Conservation (phyloP, 2,329 filamentous ascomycete genomes). For the Scedosporium boydii region DNA sequence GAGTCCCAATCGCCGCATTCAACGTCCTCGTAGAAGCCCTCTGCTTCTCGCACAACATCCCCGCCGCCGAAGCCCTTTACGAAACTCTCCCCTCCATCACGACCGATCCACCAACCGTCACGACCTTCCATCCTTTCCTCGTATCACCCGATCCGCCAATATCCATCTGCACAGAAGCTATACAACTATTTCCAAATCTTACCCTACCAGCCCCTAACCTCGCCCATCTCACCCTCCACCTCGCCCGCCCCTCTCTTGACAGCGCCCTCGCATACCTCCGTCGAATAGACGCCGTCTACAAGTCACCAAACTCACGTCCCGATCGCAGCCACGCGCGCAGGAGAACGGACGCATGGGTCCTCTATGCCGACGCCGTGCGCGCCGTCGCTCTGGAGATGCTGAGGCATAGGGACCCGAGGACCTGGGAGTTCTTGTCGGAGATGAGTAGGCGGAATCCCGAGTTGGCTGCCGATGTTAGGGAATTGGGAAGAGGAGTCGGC, state of each 20-base stretch:
- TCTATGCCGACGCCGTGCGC: constrained; percentile 1
- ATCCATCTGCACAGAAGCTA: constrained; percentile 2
- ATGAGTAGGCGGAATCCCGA: neutral
- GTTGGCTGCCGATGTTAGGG: neutral
- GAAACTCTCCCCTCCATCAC: constrained; percentile 10
- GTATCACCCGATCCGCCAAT: constrained; percentile 9
- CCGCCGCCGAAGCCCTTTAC: constrained; percentile 10
- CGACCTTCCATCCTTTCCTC: constrained; percentile 9
- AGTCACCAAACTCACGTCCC: neutral
- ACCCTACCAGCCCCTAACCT: neutral
- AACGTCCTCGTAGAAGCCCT: constrained; percentile 24
- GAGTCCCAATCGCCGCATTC: constrained; percentile 27
- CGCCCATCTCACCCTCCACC: neutral
- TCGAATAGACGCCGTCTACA: constrained; percentile 3
- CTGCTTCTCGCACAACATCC: constrained; percentile 8
- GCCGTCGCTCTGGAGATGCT: constrained; percentile 5
- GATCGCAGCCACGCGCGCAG: neutral
- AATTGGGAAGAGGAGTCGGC: neutral
- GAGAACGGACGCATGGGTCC: neutral
- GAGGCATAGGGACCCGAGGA: neutral
- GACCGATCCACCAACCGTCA: constrained; percentile 11
- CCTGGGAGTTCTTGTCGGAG: constrained; percentile 3
- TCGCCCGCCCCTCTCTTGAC: constrained; percentile 1
- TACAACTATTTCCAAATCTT: constrained; percentile 1
- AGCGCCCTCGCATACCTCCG: constrained; percentile 2